Base-by-base conservation (phyloP, 495 filamentous ascomycete species). In the Rhypophila decipiens region DNA sequence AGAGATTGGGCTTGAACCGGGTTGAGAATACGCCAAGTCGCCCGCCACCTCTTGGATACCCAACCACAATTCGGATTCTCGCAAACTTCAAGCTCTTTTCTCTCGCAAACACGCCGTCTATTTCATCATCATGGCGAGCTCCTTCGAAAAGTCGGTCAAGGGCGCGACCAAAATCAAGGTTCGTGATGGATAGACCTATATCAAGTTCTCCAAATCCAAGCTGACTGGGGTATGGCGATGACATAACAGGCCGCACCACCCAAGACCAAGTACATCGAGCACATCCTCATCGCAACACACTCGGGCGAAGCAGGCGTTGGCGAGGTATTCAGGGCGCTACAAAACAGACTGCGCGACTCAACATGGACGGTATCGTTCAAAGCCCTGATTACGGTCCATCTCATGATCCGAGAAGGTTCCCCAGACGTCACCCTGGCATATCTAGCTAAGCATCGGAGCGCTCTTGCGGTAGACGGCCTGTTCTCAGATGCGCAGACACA, bases 191-290 rank as follows among this genome's bases (percentile, higher is more conserved):
- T n/a, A n/a, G n/a, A n/a, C n/a, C n/a, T n/a, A n/a, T n/a, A n/a
- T n/a, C n/a, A n/a, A n/a, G n/a, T n/a, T n/a, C n/a, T n/a, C n/a
- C n/a, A n/a, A n/a, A n/a, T n/a, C n/a, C n/a, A n/a, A n/a, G 17
- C 22, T 29, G 12, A 39, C 13, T 8, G 21, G 7, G 27, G 27
- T 31, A 13, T 31, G 27, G 27, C 19, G 13, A 22, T 24, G 12
- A 15, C 15, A 39, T 18, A 10, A 36, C 43, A 95, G 86, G 86
- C 90, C 68, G 93, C 94, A 43, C 86, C 93, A 49, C 93, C 93
- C 19, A 99, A 99, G 73, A 91, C 94, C 40, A 99, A 99, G 73
- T 98, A 99, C 72, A 90, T 99, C 70, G 94, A 99, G 65, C 88
- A 96, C 60, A 96, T 99, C 61, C 78, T 99, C 17, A 78, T 95